Percentiles rank a stretch among this genome's conserved stretches.
Evolutionary conservation across 1,139 yeast species (phyloP).

Genomic region (Pichia sp.): DNA sequence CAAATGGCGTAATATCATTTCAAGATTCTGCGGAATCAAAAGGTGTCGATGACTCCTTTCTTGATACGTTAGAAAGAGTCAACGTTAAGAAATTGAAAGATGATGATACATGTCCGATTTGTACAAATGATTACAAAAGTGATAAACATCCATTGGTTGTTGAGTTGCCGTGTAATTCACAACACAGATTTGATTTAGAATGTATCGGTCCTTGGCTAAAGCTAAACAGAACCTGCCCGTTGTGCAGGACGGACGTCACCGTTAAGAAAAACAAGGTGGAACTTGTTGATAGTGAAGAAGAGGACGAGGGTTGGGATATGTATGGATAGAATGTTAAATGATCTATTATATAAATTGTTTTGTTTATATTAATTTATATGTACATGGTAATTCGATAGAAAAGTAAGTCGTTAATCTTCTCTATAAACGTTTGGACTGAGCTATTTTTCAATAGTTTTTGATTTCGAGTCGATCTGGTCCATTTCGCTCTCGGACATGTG

Average conservation of each 20-base stretch:
- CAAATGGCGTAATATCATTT: constrained; percentile 13
- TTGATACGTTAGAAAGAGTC: constrained; percentile 75
- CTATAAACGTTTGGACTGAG: constrained; percentile 5
- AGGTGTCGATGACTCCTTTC: constrained; percentile 66
- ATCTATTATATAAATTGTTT: background rate
- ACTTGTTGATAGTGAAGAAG: constrained; percentile 55
- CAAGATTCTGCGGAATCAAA: constrained; percentile 9
- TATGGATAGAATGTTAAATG: constrained; percentile 24
- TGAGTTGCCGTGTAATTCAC: constrained; percentile 64
- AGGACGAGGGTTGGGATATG: constrained; percentile 49
- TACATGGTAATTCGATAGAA: background rate
- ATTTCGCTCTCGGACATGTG: constrained; percentile 32
- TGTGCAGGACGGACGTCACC: constrained; percentile 72
- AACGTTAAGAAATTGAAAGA: constrained; percentile 44
- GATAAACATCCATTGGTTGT: constrained; percentile 81
- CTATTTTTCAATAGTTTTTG: background rate
- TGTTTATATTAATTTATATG: background rate
- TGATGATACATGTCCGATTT: constrained; percentile 76
- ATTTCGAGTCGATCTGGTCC: constrained; percentile 20
- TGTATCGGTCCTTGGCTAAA: constrained; percentile 89
- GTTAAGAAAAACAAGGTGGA: constrained; percentile 33
- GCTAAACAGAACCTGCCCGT: constrained; percentile 77
- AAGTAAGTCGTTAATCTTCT: background rate
- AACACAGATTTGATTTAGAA: constrained; percentile 80
- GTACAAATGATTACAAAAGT: constrained; percentile 66